Evolutionary conservation across 345 rosid species (phyloP), one percentile per base, ranked within the genome.

Genomic region (Cardiospermum halicacabum): DNA sequence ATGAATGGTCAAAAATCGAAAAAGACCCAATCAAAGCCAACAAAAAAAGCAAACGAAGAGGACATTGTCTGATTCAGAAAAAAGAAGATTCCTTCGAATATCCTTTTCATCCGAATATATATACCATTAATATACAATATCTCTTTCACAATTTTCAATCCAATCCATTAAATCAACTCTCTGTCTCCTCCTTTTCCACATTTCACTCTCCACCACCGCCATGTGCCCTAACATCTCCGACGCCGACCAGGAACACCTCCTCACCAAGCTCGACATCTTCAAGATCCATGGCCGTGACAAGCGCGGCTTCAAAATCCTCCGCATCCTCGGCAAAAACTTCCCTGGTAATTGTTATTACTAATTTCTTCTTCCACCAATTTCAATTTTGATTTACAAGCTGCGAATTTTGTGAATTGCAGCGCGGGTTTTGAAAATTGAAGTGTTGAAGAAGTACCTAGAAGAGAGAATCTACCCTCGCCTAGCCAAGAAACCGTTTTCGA

Each of bases 251-350:
- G 72, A 69, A 2, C 80, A 77, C 2, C 77, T 83, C 47, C 74
- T 83, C n/a, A 75, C 77, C 18, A 85, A 80, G 69, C 85, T 84
- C 30, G 74, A 83, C 19, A 60, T 82, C 63, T 89, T 89, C 75
- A 89, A 78, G 82, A 74, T 86, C 80, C 87, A 86, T 62, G 96
- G 96, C 22, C 75, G 81, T 45, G 96, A 89, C 40, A 86, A 80
- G 73, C 90, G 69, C 5, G 90, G 96, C 72, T 81, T 73, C 55
- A 86, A 81, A 69, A 82, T 89, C 31, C 87, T 89, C 61, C 86
- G 83, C 26, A 64, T 86, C 4, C 56, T 75, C 53, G 96, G 83
- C 28, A 86, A 84, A 58, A 70, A 68, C 68, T 86, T 89, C 24
- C 84, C 90, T 47, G 92, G 92, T 89, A 74, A 25, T 12, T 9